These are phyloP conservation scores for Acer negundo DNA, from an alignment of 345 rosid genomes.

Conservation along the genomic window DNA sequence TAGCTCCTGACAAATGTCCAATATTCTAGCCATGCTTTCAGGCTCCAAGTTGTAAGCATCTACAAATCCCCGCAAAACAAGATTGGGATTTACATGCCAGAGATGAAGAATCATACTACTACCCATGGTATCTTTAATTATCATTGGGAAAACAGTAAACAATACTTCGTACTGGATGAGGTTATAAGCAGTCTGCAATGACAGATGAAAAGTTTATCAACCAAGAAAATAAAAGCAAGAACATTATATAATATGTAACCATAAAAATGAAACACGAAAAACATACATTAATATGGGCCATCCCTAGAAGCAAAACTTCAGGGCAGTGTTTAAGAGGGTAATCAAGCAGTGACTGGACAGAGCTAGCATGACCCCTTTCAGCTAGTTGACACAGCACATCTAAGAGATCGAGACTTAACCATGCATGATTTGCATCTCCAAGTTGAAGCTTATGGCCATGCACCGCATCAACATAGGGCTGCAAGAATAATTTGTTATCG, in stretches of 20 bases:
- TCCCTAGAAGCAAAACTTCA: constrained; percentile 82
- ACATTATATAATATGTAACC: not conserved
- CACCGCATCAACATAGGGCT: constrained; percentile 70
- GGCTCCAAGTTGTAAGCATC: constrained; percentile 56
- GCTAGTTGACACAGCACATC: constrained; percentile 86
- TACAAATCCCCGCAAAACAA: constrained; percentile 73
- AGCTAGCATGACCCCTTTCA: constrained; percentile 77
- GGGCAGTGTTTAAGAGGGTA: constrained; percentile 87
- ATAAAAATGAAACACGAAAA: constrained; percentile 6
- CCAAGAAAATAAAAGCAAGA: not conserved
- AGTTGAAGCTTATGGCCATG: constrained; percentile 66
- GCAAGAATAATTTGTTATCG: constrained; percentile 30
- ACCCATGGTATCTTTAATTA: constrained; percentile 48
- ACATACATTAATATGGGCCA: constrained; percentile 76
- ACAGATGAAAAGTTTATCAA: constrained; percentile 18
- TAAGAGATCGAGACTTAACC: constrained; percentile 89
- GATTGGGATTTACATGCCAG: constrained; percentile 75
- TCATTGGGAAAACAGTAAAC: constrained; percentile 62
- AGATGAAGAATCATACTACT: constrained; percentile 63
- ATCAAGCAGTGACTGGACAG: constrained; percentile 67
- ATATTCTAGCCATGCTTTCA: constrained; percentile 54
- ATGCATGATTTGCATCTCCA: constrained; percentile 81
- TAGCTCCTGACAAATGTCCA: constrained; percentile 76
- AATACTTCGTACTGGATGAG: constrained; percentile 80
- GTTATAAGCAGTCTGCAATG: constrained; percentile 78